phyloP scores from a whole-genome alignment of 176 grass and related monocot species.

The Oryza meyeriana region DNA sequence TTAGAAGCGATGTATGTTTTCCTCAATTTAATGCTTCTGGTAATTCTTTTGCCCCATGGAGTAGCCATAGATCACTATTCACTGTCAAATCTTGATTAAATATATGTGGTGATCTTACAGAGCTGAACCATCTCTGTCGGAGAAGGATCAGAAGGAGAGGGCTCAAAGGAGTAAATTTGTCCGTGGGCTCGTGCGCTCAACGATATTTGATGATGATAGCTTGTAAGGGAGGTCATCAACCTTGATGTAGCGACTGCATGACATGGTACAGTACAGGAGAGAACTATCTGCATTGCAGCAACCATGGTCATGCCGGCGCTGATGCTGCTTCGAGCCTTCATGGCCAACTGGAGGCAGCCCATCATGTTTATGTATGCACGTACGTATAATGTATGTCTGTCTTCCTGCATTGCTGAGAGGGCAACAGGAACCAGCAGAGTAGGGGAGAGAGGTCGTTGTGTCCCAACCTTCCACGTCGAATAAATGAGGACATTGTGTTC shows the following conservation, averaged over 20 bases:
- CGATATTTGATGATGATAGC: constrained; percentile 43
- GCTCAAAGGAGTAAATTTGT: constrained; percentile 40
- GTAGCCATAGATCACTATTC: background rate
- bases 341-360: background rate
- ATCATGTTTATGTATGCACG: constrained; percentile 2
- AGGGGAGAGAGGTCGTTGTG: constrained; percentile 12
- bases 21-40: background rate
- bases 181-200: constrained; percentile 42
- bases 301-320: constrained; percentile 12
- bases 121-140: constrained; percentile 39
- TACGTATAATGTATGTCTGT: constrained; percentile 20
- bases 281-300: background rate
- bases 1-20: background rate
- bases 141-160: constrained; percentile 51
- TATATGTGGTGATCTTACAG: constrained; percentile 23
- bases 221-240: constrained; percentile 19
- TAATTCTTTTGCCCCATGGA: background rate
- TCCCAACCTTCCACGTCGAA: constrained; percentile 17
- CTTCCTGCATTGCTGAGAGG: constrained; percentile 4
- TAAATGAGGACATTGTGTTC: constrained; percentile 25
- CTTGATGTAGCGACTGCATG: constrained; percentile 6
- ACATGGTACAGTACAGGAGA: background rate
- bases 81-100: constrained; percentile 12
- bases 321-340: background rate
- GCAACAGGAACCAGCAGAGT: constrained; percentile 15